A percentile compares a stretch with the other conserved stretches of the same genome.
phyloP scores from a whole-genome alignment of 2,329 filamentous ascomycete species.

The Colletotrichum coccodes region DNA sequence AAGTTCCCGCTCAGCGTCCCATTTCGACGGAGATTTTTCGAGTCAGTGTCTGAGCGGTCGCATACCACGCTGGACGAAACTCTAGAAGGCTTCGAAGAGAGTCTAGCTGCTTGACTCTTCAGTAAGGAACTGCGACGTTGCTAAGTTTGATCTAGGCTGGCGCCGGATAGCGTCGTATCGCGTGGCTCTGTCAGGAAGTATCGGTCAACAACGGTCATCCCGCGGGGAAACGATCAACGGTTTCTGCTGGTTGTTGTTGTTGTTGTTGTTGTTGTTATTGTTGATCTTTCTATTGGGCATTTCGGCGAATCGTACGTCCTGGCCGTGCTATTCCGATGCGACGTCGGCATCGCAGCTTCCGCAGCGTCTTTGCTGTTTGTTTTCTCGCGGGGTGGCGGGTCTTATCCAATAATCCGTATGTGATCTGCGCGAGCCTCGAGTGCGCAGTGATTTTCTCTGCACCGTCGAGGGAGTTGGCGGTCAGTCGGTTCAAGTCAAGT shows the following conservation, averaged over 20 bases:
- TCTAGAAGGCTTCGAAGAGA: constrained; percentile 9
- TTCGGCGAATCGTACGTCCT: not conserved
- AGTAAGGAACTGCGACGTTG: not conserved
- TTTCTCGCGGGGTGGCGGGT: not conserved
- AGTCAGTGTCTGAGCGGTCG: not conserved
- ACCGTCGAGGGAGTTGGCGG: not conserved
- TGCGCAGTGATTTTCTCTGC: not conserved
- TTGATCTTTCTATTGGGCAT: not conserved
- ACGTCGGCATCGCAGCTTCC: not conserved
- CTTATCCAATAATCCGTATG: no score
- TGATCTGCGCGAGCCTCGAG: no score
- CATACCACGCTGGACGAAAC: constrained; percentile 5
- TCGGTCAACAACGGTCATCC: not conserved
- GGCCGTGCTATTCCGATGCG: not conserved
- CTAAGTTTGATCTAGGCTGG: constrained; percentile 3
- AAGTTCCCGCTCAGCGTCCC: not conserved
- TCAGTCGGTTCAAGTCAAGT: not conserved
- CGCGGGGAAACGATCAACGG: constrained; percentile 22
- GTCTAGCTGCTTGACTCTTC: not conserved
- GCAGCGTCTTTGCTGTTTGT: not conserved
- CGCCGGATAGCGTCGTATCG: constrained; percentile 22
- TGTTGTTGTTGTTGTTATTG: no score
- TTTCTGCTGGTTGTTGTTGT: not conserved
- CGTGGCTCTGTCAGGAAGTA: not conserved
- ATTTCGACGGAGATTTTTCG: constrained; percentile 5